Base-by-base conservation (phyloP, 805 yeast genomes). In the Jamesozyma jinghongensis region DNA sequence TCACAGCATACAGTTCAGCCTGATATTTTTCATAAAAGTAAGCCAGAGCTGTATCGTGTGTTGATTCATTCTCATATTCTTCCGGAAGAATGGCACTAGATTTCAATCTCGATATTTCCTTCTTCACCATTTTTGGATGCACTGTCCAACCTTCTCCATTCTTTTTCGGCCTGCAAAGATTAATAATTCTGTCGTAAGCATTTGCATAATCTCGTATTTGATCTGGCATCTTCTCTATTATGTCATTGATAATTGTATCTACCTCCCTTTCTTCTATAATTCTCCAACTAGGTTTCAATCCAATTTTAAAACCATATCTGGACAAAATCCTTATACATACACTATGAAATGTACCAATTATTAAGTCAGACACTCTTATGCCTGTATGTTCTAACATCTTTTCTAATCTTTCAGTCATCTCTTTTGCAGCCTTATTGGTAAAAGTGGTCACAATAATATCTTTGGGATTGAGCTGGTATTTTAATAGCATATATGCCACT, bases 321-420 rank as follows among this genome's bases (percentile, higher is more conserved):
- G 70, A 66, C 22, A 87, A 58, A 26, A 82, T 67, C 34, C 77
- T 61, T 43, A 71, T 70, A 54, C 95, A 85, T 13, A 90, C 71
- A 37, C 94, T 76, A 59, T 90, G 98, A 59, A 90, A 90, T 0
- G 97, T 92, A 1, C 97, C 97, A 27, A 88, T 75, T 42, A 79
- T 61, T 17, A 90, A 59, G 36, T 69, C 67, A 1, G 66, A 56
- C 3, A 68, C 48, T 28, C 67, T 61, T 1, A 65, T 54, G 2
- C 47, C 51, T 3, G 61, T 47, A 2, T 60, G 57, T 18, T 53
- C 40, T 10, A 75, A 56, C 4, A 59, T 54, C 0, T 53, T 60
- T 5, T 53, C 37, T 16, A 90, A 61, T 32, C 97, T 67, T 26
- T 75, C 81, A 11, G 67, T 62, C 84, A 90, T 80, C 62, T 90